Conservation (phyloP, 331 rosid genomes). For the Cydonia oblonga region DNA sequence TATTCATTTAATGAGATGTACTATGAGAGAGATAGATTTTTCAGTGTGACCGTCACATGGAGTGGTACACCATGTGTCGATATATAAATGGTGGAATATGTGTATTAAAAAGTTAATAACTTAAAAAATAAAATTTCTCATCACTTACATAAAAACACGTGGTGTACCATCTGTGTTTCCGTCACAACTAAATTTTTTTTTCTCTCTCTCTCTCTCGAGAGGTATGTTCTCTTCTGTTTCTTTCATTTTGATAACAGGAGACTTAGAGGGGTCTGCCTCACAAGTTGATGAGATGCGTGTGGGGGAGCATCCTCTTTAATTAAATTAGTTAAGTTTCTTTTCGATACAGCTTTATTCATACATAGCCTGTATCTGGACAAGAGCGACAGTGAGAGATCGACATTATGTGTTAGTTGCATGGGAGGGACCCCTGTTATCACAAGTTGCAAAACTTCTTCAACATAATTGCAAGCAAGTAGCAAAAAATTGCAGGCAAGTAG, state of each 20-base stretch:
- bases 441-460: not conserved
- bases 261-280: not conserved
- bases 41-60: no score
- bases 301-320: not conserved
- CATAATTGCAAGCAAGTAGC: not conserved
- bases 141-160: no score
- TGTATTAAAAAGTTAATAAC: no score
- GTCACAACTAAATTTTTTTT: no score
- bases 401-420: not conserved
- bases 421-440: not conserved
- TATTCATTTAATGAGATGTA: not conserved
- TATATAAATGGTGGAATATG: no score
- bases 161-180: no score
- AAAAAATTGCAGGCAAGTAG: not conserved
- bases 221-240: not conserved
- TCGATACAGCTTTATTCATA: not conserved
- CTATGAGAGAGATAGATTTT: no score
- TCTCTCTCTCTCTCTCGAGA: no score
- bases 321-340: not conserved
- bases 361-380: not conserved
- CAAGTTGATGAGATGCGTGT: not conserved
- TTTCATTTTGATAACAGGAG: not conserved
- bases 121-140: no score
- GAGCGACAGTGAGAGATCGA: not conserved
- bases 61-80: no score